Percentiles rank a stretch among this genome's conserved stretches.
Evolutionary conservation across 75 land plant species (phyloP).

Genomic region (Pinus taeda): DNA sequence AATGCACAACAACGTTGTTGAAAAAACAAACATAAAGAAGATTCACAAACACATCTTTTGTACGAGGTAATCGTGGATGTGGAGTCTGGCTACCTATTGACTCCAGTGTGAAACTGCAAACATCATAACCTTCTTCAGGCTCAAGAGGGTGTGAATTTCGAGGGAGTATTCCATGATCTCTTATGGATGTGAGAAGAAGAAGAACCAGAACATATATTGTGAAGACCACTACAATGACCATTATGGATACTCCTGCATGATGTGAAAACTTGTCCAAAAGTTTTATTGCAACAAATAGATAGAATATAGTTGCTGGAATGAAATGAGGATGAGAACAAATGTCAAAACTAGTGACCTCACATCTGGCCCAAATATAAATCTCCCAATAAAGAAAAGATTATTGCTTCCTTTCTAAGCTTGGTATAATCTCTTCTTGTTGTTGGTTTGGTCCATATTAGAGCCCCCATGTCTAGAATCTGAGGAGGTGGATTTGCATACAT

Average conservation of each 20-base stretch:
- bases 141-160: constrained; percentile 76
- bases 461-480: too few relatives aligned
- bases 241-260: constrained; percentile 27
- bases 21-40: constrained; percentile 43
- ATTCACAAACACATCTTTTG: constrained; percentile 81
- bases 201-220: constrained; percentile 33
- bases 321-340: constrained; percentile 54
- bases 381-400: constrained; percentile 54
- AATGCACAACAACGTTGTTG: constrained; percentile 83
- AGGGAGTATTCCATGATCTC: constrained; percentile 89
- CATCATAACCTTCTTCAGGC: constrained; percentile 49
- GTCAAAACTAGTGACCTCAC: constrained; percentile 59
- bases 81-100: constrained; percentile 62
- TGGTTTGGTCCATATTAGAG: too few relatives aligned
- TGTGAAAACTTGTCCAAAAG: constrained; percentile 37
- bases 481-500: too few relatives aligned
- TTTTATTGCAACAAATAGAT: constrained; percentile 61
- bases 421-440: constrained; percentile 10
- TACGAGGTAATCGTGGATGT: constrained; percentile 56
- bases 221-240: constrained; percentile 39
- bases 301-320: constrained; percentile 46
- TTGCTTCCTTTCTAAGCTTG: constrained; percentile 50
- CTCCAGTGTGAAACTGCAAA: constrained; percentile 24
- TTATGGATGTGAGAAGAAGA: constrained; percentile 52
- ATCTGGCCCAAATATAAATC: constrained; percentile 77